Evolutionary conservation across 2,329 filamentous ascomycete genomes (phyloP), one percentile per base, ranked within the genome.

Genomic region (Phialophora macrospora): DNA sequence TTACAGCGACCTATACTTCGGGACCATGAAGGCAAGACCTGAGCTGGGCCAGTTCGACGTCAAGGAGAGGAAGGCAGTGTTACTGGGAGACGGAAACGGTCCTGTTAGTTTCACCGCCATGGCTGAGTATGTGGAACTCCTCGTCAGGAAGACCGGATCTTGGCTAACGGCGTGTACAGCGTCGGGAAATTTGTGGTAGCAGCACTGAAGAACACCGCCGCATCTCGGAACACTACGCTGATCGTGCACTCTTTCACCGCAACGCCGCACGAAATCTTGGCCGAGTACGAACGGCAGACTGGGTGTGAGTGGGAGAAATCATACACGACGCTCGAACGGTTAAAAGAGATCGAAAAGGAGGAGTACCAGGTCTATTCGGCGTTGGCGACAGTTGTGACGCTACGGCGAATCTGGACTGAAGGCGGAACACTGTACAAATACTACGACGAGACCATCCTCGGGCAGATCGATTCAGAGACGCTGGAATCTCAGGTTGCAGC

Each of bases 161-260:
- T 20, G 17, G 58, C 65, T 67, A 41, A 67, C 20, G 14, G 5
- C 24, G 48, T 30, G 54, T 61, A 48, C 65, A 89, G 87, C 72
- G 88, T 91, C 9, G 90, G 89, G 4, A 87, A 85, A 62, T 82
- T 89, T 26, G 82, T 91, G 1, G 85, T 87, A 1, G 85, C 85
- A 0, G 83, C 88, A 0, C 80, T 92, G 14, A 80, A 80, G 17
- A 84, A 88, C 64, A 85, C 86, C 2, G 76, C 82, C 9, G 79
- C 76, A 5, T 80, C 85, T 0, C 80, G 80, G 38, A 85, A 85
- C 68, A 82, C 84, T 60, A 83, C 85, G 0, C 77, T 92, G 38
- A 88, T 86, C 64, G 87, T 92, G 1, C 89, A 91, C 72, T 91
- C 89, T 0, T 92, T 91, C 70, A 88, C 88, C 0, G 83, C 85